Evolutionary conservation across 2,329 filamentous ascomycete species (phyloP), one percentile per base, ranked within the genome.

Genomic region (Phaeophleospora eucalypticola): DNA sequence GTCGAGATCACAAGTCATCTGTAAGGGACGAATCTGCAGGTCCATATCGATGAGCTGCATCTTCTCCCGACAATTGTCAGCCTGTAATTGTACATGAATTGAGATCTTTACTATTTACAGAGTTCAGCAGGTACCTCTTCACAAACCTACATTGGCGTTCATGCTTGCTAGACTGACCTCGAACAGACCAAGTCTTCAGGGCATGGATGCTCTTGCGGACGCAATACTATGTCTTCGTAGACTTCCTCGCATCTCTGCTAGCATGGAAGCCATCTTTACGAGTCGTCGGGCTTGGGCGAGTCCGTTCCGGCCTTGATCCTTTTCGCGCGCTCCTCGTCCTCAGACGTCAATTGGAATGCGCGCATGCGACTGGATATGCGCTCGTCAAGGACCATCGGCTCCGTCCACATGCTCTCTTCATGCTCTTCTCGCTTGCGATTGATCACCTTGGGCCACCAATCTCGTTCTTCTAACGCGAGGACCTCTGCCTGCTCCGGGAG

Each of bases 331-430:
- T 77, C 79, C 65, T 90, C 86, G 29, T 89, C 84, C 48, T 86
- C 85, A 0, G 79, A 71, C 10, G 68, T 72, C 18, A 95, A 70
- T 63, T 85, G 78, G 60, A 93, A 94, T 43, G 80, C 80, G 46
- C 86, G 78, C 91, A 97, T 96, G 43, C 88, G 82, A 60, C 77
- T 76, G 4, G 79, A 80, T 52, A 96, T 83, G 32, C 90, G 79
- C 10, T 80, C 71, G 64, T 98, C 90, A 8, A 95, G 65, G 2
- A 86, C 82, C 43, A 96, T 73, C 3, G 55, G 53, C 44, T 84
- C 80, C 7, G 85, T 68, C 87, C 88, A 95, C 41, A 90, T 83
- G 58, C 79, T 81, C 42, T 73, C 66, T 43, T 77, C 73, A 62
- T 71, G 58, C 65, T 77, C 68, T 61, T 71, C 64, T 63, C 78